Evolutionary conservation across 257 asterid genomes (phyloP), one percentile per base, ranked within the genome.

Genomic region (Lantana camara): DNA sequence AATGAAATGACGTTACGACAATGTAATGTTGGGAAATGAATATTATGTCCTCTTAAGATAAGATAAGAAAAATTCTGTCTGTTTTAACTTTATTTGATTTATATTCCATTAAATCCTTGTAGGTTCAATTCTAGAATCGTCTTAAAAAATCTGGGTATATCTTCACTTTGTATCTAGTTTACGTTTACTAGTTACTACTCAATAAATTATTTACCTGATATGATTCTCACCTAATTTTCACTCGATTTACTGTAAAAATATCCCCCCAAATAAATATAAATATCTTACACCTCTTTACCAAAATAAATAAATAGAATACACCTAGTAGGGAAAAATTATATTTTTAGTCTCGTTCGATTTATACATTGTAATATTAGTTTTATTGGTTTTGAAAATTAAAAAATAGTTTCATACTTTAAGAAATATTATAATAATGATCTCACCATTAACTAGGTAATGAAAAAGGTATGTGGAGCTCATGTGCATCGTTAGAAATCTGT

Each of bases 41-140:
- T 29, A 67, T 56, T 24, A 42, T 68, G 32, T 58, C 63, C 76
- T 53, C 41, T 50, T 24, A 54, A 46, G 76, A 66, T 66, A 75
- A 70, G 80, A 75, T 75, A 71, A 70, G 74, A 70, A 65, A 69
- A 75, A 70, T 66, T 64, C 76, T 60, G 66, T 66, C 70, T 38
- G 59, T 45, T 59, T n/a, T 69, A 56, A 15, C 59, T 66, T 75
- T 75, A 52, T 34, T 55, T 60, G 71, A 66, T 70, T 19, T 66
- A 75, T 75, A 75, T 75, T 75, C 80, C 77, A 38, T 23, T n/a
- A 37, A 65, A 74, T 63, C 71, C 48, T 58, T 52, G 41, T 9
- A 32, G 29, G 32, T 51, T 74, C 53, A 71, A n/a, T n/a, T 66
- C 24, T 56, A 37, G 72, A 64, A 64, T 64, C 44, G 40, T 22